Percentiles rank a stretch among this genome's conserved stretches.
Conservation (phyloP, 2,329 filamentous ascomycete genomes). For the Colletotrichum sansevieriae region DNA sequence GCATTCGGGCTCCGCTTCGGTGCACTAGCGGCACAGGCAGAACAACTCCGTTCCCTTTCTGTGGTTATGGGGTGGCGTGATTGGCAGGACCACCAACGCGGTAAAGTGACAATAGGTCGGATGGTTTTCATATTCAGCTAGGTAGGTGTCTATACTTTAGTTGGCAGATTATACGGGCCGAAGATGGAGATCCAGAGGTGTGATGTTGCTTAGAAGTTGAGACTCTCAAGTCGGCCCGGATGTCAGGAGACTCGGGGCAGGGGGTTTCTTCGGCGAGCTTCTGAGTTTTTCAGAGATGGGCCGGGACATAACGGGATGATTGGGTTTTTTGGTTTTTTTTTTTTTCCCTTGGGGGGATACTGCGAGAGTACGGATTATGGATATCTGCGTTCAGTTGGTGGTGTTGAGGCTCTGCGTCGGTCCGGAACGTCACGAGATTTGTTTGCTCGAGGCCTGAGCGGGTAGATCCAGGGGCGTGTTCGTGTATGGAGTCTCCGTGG, state of each 20-base stretch:
- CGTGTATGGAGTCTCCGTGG: no score
- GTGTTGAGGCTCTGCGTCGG: neutral
- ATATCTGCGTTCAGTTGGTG: neutral
- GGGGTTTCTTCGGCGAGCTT: neutral
- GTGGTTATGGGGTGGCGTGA: constrained; percentile 8
- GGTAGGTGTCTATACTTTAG: neutral
- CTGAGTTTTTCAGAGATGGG: neutral
- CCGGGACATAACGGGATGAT: neutral
- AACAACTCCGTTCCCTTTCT: neutral
- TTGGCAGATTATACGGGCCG: constrained; percentile 6
- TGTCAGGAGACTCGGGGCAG: neutral
- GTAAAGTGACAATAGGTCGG: constrained; percentile 9
- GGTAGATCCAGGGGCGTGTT: neutral
- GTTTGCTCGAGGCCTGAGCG: neutral
- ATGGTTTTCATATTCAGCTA: neutral
- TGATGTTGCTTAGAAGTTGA: neutral
- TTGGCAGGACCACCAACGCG: constrained; percentile 18
- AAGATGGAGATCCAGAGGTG: neutral
- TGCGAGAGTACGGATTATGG: constrained; percentile 1
- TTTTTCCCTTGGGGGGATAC: neutral
- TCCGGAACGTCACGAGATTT: constrained; percentile 1
- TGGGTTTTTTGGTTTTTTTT: no score
- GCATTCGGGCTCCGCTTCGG: constrained; percentile 10
- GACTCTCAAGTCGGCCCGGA: constrained; percentile 7
- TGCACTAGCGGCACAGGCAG: constrained; percentile 23